Percentiles rank a stretch among this genome's conserved stretches.
Conservation (phyloP, 192 early-diverging fungal species). For the Umbelopsis isabellina region DNA sequence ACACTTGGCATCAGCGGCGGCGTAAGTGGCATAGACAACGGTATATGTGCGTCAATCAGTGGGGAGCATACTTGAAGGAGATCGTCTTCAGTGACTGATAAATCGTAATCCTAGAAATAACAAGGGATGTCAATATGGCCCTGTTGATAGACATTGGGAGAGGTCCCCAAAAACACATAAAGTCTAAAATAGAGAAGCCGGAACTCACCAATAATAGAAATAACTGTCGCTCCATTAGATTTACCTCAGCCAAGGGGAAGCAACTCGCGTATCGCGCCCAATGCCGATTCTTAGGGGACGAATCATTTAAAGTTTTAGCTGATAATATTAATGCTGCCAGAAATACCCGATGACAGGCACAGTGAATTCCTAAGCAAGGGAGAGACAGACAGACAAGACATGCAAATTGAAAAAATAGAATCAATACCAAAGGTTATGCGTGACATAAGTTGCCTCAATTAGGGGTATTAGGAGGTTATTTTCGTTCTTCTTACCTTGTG, state of each 20-base stretch:
- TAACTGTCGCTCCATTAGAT: constrained; percentile 79
- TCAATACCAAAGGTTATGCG: not conserved
- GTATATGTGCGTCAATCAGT: not conserved
- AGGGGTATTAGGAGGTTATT: constrained; percentile 11
- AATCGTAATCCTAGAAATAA: constrained; percentile 9
- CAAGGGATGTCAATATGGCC: not conserved
- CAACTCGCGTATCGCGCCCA: constrained; percentile 69
- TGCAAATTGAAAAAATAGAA: not conserved
- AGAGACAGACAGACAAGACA: not conserved
- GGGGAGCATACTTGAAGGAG: constrained; percentile 11
- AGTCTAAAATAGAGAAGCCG: not conserved
- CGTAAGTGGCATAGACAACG: not conserved
- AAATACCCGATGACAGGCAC: constrained; percentile 75
- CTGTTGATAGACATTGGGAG: not conserved
- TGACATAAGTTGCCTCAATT: constrained; percentile 4
- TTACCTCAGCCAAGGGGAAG: constrained; percentile 73
- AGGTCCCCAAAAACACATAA: not conserved
- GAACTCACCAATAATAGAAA: constrained; percentile 58
- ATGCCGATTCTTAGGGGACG: constrained; percentile 78
- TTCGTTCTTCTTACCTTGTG: constrained; percentile 48
- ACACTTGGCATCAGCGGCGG: not conserved
- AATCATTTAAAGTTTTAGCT: constrained; percentile 77
- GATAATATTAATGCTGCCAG: constrained; percentile 69
- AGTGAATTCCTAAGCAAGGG: constrained; percentile 54
- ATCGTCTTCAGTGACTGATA: constrained; percentile 10